Conservation (phyloP, 73 alveolate species). For the Paramecium bursaria region DNA sequence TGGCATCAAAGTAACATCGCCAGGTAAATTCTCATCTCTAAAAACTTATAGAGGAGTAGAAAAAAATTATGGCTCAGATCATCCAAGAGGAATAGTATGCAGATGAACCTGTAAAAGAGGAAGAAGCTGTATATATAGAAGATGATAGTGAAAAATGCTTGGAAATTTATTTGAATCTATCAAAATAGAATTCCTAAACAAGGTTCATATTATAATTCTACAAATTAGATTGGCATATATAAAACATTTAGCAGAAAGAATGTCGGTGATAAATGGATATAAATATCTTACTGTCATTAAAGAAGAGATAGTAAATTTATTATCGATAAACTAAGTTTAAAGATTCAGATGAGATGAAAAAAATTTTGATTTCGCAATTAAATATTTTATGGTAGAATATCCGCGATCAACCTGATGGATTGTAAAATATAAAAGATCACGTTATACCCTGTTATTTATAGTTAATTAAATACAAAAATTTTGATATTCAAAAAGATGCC, state of each 20-base stretch:
- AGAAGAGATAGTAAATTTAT: not conserved
- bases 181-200: not conserved
- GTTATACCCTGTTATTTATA: not conserved
- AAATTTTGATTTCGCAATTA: not conserved
- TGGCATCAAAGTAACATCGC: slow-evolving; percentile 23
- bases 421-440: not conserved
- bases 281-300: not conserved
- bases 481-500: not conserved
- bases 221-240: not conserved
- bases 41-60: slow-evolving; percentile 14
- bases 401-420: too few species aligned
- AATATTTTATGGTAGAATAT: not conserved
- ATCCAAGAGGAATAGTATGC: slow-evolving; percentile 15
- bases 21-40: not conserved
- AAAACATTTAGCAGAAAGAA: slow-evolving; percentile 12
- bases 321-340: not conserved
- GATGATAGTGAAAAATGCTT: slow-evolving; percentile 48
- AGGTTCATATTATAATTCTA: not conserved
- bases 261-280: not conserved
- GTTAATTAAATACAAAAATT: slow-evolving; percentile 28
- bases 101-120: not conserved
- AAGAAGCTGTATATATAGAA: slow-evolving; percentile 23
- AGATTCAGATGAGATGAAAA: slow-evolving; percentile 45
- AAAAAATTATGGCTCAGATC: slow-evolving; percentile 8
- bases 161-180: not conserved